Evolutionary conservation across 2,329 filamentous ascomycete genomes (phyloP), one percentile per base, ranked within the genome.

Genomic region (Alternaria metachromatica): DNA sequence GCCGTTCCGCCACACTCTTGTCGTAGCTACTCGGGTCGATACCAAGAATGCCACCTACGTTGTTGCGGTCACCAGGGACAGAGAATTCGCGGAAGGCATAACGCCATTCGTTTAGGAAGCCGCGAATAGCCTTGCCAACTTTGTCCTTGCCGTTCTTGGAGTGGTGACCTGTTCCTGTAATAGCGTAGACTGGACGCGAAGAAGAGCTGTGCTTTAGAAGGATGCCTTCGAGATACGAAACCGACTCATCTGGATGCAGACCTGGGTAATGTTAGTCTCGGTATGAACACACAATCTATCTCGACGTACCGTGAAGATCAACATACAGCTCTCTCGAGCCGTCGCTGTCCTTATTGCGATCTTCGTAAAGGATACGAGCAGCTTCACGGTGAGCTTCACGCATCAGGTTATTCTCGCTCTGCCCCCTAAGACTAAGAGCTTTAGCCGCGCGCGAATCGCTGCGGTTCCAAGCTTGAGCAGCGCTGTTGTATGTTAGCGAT

Each of bases 81-180:
- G 92, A 96, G 81, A 99, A 99, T 81, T 99, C 96, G 58, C 95
- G 91, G 82, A 95, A 99, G 0, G 93, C 92, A 78, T 97, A 99
- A 66, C 93, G 89, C 94, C 94, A 97, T 78, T 98, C 95, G 76
- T 95, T 96, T 59, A 99, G 84, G 82, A 96, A 98, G 70, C 88
- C 89, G 58, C 96, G 90, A 66, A 98, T 90, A 2, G 94, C 94
- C 82, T 97, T 97, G 76, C 95, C 95, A 37, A 99, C 93, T 82
- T 99, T 99, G 81, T 99, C 96, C 80, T 98, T 98, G 74, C 96
- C 95, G 77, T 97, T 97, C 84, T 98, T 98, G 79, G 93, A 97
- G 82, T 99, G 96, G 76, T 98, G 94, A 4, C 95, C 96, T 1
- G 95, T 98, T 48, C 96, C 96, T 1, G 94, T 97, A 78, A 99